Evolutionary conservation across 371 early-diverging fungal genomes (phyloP), one percentile per base, ranked within the genome.

Genomic region (Thermomucor indicae-seudaticae): DNA sequence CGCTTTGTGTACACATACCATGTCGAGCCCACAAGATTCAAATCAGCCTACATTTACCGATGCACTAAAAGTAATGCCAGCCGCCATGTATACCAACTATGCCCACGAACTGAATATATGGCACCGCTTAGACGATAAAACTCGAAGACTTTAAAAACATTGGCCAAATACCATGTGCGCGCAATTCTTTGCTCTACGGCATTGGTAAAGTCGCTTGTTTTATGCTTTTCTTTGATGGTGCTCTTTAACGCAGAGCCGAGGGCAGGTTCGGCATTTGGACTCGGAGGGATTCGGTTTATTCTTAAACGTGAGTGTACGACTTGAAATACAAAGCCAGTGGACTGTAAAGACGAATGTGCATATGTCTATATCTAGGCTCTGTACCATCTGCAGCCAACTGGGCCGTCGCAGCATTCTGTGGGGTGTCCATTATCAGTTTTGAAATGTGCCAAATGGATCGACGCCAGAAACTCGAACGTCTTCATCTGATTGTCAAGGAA

Each of bases 371-470:
- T 49, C 7, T 47, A 55, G 60, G 57, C 2, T 29, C 53, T 2
- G 48, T 75, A 3, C 60, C 65, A 5, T 64, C 68, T 2, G 60
- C 75, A 43, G 67, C 75, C 23, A 75, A 75, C 35, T 75, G 75
- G 75, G 72, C 75, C 14, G 75, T 75, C 6, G 75, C 52, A n/a
- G 47, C 67, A 0, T 75, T 75, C 43, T 63, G 69, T 53, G 72
- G 64, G 31, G 64, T 75, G 2, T 68, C 75, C 22, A 47, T 50
- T 4, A 48, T 71, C 24, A 57, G 58, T 3, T 75, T 75, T 58
- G 75, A 75, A 55, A 51, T 57, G 51, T 75, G 75, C 47, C 69
- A 71, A 29, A 67, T 69, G 65, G 67, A 71, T 34, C 46, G 73
- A 52, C 55, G 55, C 29, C 55, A 58, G 28, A 73, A 69, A 30